A percentile compares a stretch with the other conserved stretches of the same genome.
These are phyloP conservation scores for Pseudogymnoascus sp. DNA, from an alignment of 2,329 filamentous ascomycete genomes.

Conservation along the genomic window DNA sequence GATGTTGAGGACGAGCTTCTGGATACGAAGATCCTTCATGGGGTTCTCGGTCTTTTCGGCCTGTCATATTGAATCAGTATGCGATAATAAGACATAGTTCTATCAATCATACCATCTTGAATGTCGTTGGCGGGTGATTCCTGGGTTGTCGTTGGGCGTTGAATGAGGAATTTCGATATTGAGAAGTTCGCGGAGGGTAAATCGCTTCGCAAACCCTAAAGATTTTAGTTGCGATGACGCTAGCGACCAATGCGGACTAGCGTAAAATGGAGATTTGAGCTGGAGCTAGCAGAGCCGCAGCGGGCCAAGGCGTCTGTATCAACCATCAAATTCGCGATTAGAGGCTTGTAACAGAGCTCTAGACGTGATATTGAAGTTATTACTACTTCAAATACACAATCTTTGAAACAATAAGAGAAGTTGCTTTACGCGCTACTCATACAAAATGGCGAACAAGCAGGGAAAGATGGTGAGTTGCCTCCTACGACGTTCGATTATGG, in stretches of 20 bases:
- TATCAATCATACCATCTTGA: conserved; percentile 13
- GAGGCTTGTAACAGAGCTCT: conserved; percentile 13
- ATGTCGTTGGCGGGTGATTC: conserved; percentile 8
- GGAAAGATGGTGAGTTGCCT: conserved; percentile 90
- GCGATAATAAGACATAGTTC: neutral
- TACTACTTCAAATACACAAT: conserved; percentile 27
- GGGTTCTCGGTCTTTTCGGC: conserved; percentile 91
- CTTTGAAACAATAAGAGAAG: conserved; percentile 32
- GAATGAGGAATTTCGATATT: conserved; percentile 7
- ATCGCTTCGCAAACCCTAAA: conserved; percentile 12
- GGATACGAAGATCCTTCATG: conserved; percentile 99
- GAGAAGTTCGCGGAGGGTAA: conserved; percentile 10
- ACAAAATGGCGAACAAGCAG: conserved; percentile 80
- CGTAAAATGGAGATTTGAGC: conserved; percentile 5
- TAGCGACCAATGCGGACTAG: neutral
- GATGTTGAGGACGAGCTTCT: conserved; percentile 99
- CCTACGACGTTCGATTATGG: conserved; percentile 32
- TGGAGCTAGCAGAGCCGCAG: conserved; percentile 12
- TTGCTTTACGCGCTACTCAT: conserved; percentile 31
- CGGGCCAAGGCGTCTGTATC: neutral
- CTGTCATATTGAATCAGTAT: conserved; percentile 32
- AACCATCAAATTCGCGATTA: conserved; percentile 12
- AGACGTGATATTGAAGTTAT: conserved; percentile 26
- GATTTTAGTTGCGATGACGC: conserved; percentile 2
- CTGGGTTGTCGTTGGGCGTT: conserved; percentile 9